Evolutionary conservation across 805 yeast species (phyloP).

Genomic region (Myxozyma geophila): DNA sequence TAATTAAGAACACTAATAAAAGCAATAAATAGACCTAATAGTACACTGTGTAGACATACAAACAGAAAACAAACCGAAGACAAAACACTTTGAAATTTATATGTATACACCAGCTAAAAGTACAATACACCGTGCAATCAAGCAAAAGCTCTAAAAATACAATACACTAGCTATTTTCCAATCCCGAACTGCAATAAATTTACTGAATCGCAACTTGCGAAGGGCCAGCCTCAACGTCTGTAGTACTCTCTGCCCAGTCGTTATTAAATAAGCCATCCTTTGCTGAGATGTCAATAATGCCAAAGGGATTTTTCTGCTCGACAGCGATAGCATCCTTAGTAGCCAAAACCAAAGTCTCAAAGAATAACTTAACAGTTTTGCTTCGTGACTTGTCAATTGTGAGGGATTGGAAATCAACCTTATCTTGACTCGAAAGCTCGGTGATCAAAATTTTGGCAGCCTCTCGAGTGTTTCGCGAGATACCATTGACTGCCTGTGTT

Average conservation of each 20-base stretch:
- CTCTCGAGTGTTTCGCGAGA: conserved; percentile 51
- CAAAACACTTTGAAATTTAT: neutral
- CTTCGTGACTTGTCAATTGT: conserved; percentile 47
- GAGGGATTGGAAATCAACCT: conserved; percentile 42
- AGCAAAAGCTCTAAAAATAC: too few species aligned
- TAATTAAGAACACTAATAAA: neutral
- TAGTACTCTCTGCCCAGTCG: conserved; percentile 1
- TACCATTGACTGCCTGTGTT: conserved; percentile 39
- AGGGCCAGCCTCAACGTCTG: neutral
- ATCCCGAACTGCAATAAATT: neutral
- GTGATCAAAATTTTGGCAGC: conserved; percentile 56
- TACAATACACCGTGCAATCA: neutral
- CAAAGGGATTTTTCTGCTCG: conserved; percentile 64
- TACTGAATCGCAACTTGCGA: neutral
- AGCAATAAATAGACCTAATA: neutral
- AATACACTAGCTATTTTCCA: too few species aligned
- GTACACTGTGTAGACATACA: conserved; percentile 2
- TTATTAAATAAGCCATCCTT: conserved; percentile 49
- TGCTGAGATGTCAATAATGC: conserved; percentile 58
- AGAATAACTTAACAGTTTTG: conserved; percentile 75
- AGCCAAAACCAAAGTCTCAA: conserved; percentile 81
- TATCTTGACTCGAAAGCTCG: conserved; percentile 41
- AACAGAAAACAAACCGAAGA: neutral
- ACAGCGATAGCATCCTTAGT: conserved; percentile 71
- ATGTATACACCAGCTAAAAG: neutral